A percentile compares a stretch with the other conserved stretches of the same genome.
These are phyloP conservation scores for Phytomonas francai DNA, from an alignment of 208 protist genomes.

Conservation along the genomic window DNA sequence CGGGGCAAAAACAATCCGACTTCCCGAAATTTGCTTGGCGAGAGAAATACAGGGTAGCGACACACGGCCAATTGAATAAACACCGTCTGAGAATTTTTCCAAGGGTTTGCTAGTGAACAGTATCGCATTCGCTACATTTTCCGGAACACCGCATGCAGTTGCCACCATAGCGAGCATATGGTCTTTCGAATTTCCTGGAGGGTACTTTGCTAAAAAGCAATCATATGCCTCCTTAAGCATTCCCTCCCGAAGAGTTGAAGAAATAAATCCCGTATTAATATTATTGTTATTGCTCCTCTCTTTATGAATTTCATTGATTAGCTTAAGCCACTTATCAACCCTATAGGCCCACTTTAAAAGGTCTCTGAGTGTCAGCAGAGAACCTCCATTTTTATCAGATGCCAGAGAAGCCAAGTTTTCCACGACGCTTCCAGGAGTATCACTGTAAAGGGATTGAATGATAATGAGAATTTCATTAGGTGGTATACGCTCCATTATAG, in stretches of 20 bases:
- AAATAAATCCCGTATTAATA: slow-evolving; percentile 41
- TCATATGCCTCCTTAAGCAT: slow-evolving; percentile 93
- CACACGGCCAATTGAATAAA: slow-evolving; percentile 57
- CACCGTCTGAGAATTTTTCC: slow-evolving; percentile 31
- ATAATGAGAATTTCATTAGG: slow-evolving; percentile 50
- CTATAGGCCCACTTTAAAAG: slow-evolving; percentile 92
- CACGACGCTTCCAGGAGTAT: slow-evolving; percentile 40
- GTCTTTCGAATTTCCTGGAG: slow-evolving; percentile 39
- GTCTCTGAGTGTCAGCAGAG: slow-evolving; percentile 64
- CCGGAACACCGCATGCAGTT: slow-evolving; percentile 45
- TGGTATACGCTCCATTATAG: slow-evolving; percentile 68
- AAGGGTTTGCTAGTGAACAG: slow-evolving; percentile 59
- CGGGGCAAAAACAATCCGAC: slow-evolving; percentile 88
- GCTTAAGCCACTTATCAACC: slow-evolving; percentile 44
- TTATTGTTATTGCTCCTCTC: slow-evolving; percentile 11
- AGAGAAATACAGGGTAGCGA: slow-evolving; percentile 38
- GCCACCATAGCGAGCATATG: slow-evolving; percentile 32
- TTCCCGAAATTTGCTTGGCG: slow-evolving; percentile 27
- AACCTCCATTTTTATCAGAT: slow-evolving; percentile 14
- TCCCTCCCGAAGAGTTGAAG: slow-evolving; percentile 74
- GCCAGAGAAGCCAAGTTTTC: slow-evolving; percentile 31
- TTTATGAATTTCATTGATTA: slow-evolving; percentile 7
- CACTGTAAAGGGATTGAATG: slow-evolving; percentile 32
- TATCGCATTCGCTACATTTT: slow-evolving; percentile 54
- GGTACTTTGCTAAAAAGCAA: slow-evolving; percentile 74